These are phyloP conservation scores for Alternaria triticimaculans DNA, from an alignment of 2,329 filamentous ascomycete genomes.

Conservation along the genomic window DNA sequence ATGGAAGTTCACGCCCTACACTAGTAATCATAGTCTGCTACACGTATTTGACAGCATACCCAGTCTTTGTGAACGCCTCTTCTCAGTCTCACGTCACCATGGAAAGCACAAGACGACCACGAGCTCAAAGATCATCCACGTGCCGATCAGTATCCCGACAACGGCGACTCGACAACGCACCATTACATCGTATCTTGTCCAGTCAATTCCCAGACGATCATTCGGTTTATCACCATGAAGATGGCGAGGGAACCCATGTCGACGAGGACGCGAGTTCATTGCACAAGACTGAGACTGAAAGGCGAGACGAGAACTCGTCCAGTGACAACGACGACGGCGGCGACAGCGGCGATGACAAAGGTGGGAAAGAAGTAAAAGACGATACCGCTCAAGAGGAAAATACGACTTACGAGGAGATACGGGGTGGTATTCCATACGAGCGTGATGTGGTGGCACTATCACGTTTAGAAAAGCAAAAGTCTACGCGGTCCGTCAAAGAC, in stretches of 20 bases:
- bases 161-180: conserved; percentile 24
- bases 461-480: conserved; percentile 36
- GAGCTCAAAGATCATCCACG: conserved; percentile 11
- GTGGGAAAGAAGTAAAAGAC: conserved; percentile 20
- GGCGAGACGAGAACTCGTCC: conserved; percentile 16
- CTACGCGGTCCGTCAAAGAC: conserved; percentile 35
- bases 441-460: conserved; percentile 36
- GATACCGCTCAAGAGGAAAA: conserved; percentile 11
- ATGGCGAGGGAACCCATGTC: conserved; percentile 34
- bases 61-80: background rate
- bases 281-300: conserved; percentile 36
- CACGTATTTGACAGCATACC: background rate
- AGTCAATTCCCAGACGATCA: conserved; percentile 44
- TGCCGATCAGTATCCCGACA: conserved; percentile 36
- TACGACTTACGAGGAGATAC: conserved; percentile 35
- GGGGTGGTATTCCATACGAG: conserved; percentile 38
- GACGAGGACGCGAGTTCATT: conserved; percentile 27
- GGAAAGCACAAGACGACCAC: background rate
- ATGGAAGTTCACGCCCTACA: background rate
- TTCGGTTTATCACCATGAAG: conserved; percentile 44
- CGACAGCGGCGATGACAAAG: conserved; percentile 15
- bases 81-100: background rate
- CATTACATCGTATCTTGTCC: conserved; percentile 38
- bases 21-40: background rate
- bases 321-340: conserved; percentile 19